These are phyloP conservation scores for Cenococcum geophilum DNA, from an alignment of 495 filamentous ascomycete genomes.

Conservation along the genomic window DNA sequence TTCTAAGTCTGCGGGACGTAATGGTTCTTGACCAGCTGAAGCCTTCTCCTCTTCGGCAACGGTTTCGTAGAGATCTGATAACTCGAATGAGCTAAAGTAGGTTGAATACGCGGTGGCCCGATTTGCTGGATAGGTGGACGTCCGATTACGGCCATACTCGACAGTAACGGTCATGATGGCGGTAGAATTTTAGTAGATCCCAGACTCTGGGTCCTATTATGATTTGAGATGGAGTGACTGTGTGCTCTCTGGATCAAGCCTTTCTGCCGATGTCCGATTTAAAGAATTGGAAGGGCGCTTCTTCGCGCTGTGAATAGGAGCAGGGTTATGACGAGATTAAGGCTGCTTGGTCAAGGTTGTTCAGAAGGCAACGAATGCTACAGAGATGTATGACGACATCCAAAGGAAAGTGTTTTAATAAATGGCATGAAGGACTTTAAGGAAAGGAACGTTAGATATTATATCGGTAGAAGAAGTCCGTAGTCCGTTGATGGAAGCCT, in stretches of 20 bases:
- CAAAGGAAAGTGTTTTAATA: not conserved
- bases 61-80: not conserved
- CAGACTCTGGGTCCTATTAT: not conserved
- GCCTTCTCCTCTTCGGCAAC: conserved; percentile 3
- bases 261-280: not conserved
- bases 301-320: not conserved
- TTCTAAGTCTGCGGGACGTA: not conserved
- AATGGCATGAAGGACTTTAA: not conserved
- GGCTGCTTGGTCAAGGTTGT: not conserved
- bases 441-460: not conserved
- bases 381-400: not conserved
- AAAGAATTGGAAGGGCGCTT: not conserved
- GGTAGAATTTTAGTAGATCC: not conserved
- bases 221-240: not conserved
- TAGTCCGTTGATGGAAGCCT: not conserved
- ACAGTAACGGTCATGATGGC: conserved; percentile 3
- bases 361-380: not conserved
- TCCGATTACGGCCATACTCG: conserved; percentile 1
- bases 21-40: not conserved
- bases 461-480: conserved; percentile 5
- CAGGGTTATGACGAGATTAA: not conserved
- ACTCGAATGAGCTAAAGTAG: not conserved
- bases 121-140: not conserved
- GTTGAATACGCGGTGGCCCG: not conserved
- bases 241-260: not conserved